Conservation (phyloP, 1,284 basidiomycete genomes). For the Mycena sp. region DNA sequence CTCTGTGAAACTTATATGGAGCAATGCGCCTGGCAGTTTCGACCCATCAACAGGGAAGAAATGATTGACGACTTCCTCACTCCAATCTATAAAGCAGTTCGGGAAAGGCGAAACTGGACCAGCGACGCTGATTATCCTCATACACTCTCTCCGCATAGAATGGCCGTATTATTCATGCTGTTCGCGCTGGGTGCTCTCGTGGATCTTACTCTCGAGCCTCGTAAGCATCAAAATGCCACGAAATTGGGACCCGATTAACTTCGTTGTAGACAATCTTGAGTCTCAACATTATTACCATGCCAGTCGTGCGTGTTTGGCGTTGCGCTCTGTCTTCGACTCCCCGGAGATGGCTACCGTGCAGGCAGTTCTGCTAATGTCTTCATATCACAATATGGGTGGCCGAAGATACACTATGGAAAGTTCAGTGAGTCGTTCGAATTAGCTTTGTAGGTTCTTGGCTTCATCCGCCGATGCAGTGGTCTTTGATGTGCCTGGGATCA, state of each 20-base stretch:
- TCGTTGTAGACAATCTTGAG: conserved; percentile 57
- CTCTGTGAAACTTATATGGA: conserved; percentile 75
- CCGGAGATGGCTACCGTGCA: conserved; percentile 70
- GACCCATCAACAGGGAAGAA: conserved; percentile 70
- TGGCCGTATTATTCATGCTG: conserved; percentile 66
- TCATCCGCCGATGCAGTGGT: conserved; percentile 48
- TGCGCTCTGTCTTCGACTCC: conserved; percentile 70
- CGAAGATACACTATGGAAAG: conserved; percentile 62
- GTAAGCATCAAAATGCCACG: conserved; percentile 38
- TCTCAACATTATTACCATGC: conserved; percentile 69
- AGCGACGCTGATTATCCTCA: conserved; percentile 33
- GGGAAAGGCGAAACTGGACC: conserved; percentile 49
- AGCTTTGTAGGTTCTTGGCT: not conserved
- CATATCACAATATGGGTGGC: conserved; percentile 64
- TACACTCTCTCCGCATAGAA: conserved; percentile 58
- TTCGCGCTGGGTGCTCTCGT: conserved; percentile 70
- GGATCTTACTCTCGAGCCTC: conserved; percentile 69
- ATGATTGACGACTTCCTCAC: conserved; percentile 69
- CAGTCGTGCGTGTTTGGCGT: conserved; percentile 62
- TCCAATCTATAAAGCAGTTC: conserved; percentile 64
- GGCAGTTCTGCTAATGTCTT: conserved; percentile 62
- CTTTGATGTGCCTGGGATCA: conserved; percentile 56
- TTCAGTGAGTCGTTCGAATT: conserved; percentile 39
- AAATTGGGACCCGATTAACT: not conserved
- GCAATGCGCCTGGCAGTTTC: conserved; percentile 68